These are phyloP conservation scores for Stachybotrys elegans DNA, from an alignment of 2,329 filamentous ascomycete genomes.

Conservation along the genomic window DNA sequence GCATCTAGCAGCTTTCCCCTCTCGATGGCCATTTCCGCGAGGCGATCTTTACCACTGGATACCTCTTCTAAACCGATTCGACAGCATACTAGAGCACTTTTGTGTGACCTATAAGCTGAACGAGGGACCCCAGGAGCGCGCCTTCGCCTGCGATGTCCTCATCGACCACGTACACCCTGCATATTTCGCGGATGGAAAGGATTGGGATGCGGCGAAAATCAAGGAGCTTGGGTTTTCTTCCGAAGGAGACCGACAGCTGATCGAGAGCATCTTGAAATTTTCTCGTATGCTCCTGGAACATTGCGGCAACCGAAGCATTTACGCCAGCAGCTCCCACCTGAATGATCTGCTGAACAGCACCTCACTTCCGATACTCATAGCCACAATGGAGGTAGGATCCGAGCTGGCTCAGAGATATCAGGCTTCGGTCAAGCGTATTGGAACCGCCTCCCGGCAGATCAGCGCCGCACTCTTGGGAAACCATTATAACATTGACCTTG, in stretches of 20 bases:
- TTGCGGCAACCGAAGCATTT: slow-evolving; percentile 94
- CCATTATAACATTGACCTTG: slow-evolving; percentile 76
- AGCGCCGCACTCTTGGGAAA: slow-evolving; percentile 72
- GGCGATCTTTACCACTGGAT: slow-evolving; percentile 99
- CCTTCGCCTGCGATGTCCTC: slow-evolving; percentile 66
- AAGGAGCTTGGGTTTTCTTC: slow-evolving; percentile 56
- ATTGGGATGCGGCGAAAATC: slow-evolving; percentile 43
- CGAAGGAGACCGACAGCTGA: slow-evolving; percentile 75
- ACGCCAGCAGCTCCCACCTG: slow-evolving; percentile 85
- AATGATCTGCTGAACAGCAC: slow-evolving; percentile 87
- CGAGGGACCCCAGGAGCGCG: slow-evolving; percentile 72
- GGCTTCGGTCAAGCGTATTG: slow-evolving; percentile 74
- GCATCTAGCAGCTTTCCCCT: slow-evolving; percentile 75
- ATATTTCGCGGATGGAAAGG: slow-evolving; percentile 41
- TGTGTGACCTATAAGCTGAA: slow-evolving; percentile 75
- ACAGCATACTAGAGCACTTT: slow-evolving; percentile 78
- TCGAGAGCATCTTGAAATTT: slow-evolving; percentile 78
- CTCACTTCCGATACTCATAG: slow-evolving; percentile 71
- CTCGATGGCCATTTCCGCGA: slow-evolving; percentile 89
- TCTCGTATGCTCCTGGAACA: slow-evolving; percentile 86
- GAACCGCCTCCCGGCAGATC: slow-evolving; percentile 59
- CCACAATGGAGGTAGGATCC: slow-evolving; percentile 73
- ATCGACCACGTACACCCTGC: slow-evolving; percentile 51
- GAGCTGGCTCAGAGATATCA: slow-evolving; percentile 91
- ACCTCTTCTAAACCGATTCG: slow-evolving; percentile 85